These are phyloP conservation scores for Candida jianshihensis DNA, from an alignment of 805 yeast species.

Conservation along the genomic window DNA sequence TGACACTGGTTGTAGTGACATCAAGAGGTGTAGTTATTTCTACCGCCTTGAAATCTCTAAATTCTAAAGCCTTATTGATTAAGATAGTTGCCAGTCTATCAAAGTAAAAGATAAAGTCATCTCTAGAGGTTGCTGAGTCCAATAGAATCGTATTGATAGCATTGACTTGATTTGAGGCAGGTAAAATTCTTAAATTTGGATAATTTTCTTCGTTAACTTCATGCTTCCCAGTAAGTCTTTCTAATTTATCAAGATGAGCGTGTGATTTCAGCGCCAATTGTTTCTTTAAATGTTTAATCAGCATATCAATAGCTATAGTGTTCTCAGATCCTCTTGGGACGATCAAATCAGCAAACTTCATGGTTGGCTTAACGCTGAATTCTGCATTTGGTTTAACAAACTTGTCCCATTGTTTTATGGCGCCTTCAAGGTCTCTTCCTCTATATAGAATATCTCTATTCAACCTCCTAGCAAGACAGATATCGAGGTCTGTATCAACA, in stretches of 20 bases:
- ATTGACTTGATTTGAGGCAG: constrained; percentile 53
- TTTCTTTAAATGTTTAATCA: constrained; percentile 71
- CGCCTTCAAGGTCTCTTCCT: constrained; percentile 78
- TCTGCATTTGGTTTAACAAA: constrained; percentile 93
- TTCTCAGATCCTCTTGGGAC: constrained; percentile 91
- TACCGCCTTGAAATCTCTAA: constrained; percentile 30
- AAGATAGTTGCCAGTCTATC: constrained; percentile 73
- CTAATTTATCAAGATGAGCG: constrained; percentile 59
- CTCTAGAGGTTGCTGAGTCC: constrained; percentile 46
- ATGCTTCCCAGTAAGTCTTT: constrained; percentile 41
- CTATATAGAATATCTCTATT: constrained; percentile 81
- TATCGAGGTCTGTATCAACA: constrained; percentile 91
- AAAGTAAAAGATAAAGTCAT: constrained; percentile 81
- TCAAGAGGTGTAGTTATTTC: constrained; percentile 38
- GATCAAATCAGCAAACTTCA: constrained; percentile 75
- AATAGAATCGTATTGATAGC: constrained; percentile 70
- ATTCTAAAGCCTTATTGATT: constrained; percentile 62
- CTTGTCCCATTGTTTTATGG: constrained; percentile 80
- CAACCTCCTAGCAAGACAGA: constrained; percentile 83
- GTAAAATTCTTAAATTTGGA: constrained; percentile 22
- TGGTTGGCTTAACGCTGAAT: constrained; percentile 63
- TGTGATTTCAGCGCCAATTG: constrained; percentile 61
- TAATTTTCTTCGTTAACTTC: constrained; percentile 18
- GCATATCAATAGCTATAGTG: constrained; percentile 66
- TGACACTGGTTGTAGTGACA: constrained; percentile 19